Evolutionary conservation across 768 basidiomycete genomes (phyloP).

Genomic region (Lentinula lateritia): DNA sequence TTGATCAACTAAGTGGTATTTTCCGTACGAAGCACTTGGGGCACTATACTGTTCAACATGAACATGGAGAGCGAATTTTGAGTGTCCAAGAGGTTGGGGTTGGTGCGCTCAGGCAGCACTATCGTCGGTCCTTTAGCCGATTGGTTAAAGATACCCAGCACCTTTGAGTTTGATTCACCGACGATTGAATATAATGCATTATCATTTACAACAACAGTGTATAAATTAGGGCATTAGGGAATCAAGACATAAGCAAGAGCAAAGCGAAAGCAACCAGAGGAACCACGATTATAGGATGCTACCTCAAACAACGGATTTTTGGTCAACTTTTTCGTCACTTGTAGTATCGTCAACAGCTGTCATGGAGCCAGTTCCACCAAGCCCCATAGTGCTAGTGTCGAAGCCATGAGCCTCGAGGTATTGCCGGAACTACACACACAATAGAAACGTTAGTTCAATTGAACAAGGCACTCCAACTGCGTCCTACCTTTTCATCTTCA

Average conservation of each 20-base stretch:
- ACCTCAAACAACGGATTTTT: conserved; percentile 2
- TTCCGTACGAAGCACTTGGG: conserved; percentile 9
- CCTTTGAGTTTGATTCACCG: not conserved
- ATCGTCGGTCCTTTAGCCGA: not conserved
- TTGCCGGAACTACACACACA: conserved; percentile 57
- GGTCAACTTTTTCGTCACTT: not conserved
- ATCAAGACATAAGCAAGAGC: not conserved
- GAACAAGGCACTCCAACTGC: not conserved
- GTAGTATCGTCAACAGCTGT: not conserved
- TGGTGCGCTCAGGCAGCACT: not conserved
- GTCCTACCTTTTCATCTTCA: conserved; percentile 61
- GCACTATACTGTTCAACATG: conserved; percentile 1
- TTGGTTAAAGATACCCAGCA: not conserved
- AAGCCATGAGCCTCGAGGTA: conserved; percentile 79
- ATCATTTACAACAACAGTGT: not conserved
- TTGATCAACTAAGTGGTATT: conserved; percentile 11
- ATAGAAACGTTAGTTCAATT: not conserved
- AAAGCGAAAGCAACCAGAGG: not conserved
- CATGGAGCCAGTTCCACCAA: conserved; percentile 13
- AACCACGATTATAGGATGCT: not conserved
- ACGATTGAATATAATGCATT: not conserved
- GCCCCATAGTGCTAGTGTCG: conserved; percentile 72
- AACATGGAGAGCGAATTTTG: not conserved
- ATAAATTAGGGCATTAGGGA: not conserved
- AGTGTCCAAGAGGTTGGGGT: not conserved